These are phyloP conservation scores for Cephaloascus fragrans DNA, from an alignment of 805 yeast species.

Conservation along the genomic window DNA sequence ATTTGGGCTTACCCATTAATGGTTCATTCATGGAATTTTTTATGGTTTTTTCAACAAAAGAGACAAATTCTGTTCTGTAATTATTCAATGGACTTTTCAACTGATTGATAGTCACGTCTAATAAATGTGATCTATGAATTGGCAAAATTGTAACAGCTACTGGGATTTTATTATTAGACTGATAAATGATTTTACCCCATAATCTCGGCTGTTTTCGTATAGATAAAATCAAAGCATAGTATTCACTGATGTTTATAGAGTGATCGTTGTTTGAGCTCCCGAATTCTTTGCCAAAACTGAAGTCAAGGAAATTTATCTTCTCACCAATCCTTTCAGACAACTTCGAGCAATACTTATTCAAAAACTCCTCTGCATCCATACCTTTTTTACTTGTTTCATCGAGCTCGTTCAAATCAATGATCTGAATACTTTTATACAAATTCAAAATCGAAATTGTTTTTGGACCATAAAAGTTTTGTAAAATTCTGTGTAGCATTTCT, in stretches of 20 bases:
- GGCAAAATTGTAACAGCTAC: conserved; percentile 35
- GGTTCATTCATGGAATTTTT: too few species aligned
- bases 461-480: conserved; percentile 32
- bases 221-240: conserved; percentile 38
- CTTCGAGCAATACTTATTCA: too few species aligned
- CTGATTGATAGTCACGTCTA: conserved; percentile 17
- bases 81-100: conserved; percentile 11
- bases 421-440: conserved; percentile 21
- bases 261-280: background rate
- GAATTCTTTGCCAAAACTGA: too few species aligned
- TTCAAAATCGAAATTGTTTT: conserved; percentile 26
- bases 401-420: conserved; percentile 17
- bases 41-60: conserved; percentile 6
- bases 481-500: conserved; percentile 32
- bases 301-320: background rate
- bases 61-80: too few species aligned
- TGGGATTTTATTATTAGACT: conserved; percentile 24
- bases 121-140: conserved; percentile 19
- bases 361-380: too few species aligned
- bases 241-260: conserved; percentile 11
- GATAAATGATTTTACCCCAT: conserved; percentile 27
- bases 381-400: background rate
- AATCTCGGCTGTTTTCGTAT: conserved; percentile 37
- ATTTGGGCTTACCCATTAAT: conserved; percentile 15
- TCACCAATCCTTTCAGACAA: background rate